These are phyloP conservation scores for Quercus gilva DNA, from an alignment of 306 rosid genomes.

Conservation along the genomic window DNA sequence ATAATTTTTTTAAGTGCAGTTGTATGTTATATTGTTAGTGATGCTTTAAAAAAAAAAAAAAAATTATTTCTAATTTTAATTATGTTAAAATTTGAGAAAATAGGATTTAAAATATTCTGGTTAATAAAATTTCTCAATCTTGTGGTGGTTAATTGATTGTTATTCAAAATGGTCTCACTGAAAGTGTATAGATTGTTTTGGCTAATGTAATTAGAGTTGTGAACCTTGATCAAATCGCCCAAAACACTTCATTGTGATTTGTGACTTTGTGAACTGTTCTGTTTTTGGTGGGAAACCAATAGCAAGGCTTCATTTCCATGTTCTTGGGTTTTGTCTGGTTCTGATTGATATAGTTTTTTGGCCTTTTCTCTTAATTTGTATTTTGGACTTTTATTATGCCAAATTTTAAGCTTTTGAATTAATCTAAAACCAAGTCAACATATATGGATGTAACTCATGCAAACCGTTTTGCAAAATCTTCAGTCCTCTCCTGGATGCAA, in stretches of 20 bases:
- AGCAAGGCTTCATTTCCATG: neutral
- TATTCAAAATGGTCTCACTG: neutral
- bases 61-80: neutral
- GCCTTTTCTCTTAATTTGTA: neutral
- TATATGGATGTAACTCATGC: neutral
- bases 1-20: neutral
- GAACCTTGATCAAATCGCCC: neutral
- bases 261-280: neutral
- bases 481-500: neutral
- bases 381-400: neutral
- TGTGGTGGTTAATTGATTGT: neutral
- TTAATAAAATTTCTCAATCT: neutral
- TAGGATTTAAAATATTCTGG: neutral
- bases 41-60: neutral
- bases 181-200: neutral
- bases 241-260: neutral
- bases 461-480: neutral
- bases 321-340: neutral
- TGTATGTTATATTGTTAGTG: neutral
- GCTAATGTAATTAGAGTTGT: neutral
- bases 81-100: neutral
- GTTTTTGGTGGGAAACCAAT: neutral
- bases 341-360: neutral
- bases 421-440: neutral
- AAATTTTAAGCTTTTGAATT: constrained; percentile 1